Percentiles rank a stretch among this genome's conserved stretches.
phyloP scores from a whole-genome alignment of 1,284 basidiomycete species.

The Ganoderma meredithae region DNA sequence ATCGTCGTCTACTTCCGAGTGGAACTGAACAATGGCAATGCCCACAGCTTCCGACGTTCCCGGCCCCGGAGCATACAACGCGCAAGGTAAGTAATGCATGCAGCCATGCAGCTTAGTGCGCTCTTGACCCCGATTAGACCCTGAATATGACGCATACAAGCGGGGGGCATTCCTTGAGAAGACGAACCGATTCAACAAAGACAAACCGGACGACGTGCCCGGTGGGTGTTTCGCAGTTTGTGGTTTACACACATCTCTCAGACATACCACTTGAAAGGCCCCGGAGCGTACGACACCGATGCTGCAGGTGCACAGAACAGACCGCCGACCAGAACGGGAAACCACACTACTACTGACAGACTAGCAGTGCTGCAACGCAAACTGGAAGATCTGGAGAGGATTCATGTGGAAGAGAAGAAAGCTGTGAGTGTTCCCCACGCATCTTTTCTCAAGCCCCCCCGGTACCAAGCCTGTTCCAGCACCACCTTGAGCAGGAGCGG shows the following conservation, averaged over 20 bases:
- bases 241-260: slow-evolving; percentile 2
- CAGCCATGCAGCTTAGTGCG: neutral
- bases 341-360: slow-evolving; percentile 46
- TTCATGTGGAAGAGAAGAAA: slow-evolving; percentile 73
- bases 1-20: neutral
- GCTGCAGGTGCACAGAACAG: slow-evolving; percentile 22
- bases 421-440: slow-evolving; percentile 51
- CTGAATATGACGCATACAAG: slow-evolving; percentile 58
- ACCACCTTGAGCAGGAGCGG: slow-evolving; percentile 63
- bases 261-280: slow-evolving; percentile 39
- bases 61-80: slow-evolving; percentile 41
- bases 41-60: slow-evolving; percentile 38
- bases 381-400: slow-evolving; percentile 69
- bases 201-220: slow-evolving; percentile 49
- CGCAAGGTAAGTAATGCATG: slow-evolving; percentile 28
- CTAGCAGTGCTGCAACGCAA: slow-evolving; percentile 66
- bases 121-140: slow-evolving; percentile 39
- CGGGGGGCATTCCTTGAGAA: slow-evolving; percentile 64
- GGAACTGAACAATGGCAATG: neutral
- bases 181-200: slow-evolving; percentile 54
- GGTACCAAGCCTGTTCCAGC: slow-evolving; percentile 45
- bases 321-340: slow-evolving; percentile 23
- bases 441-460: neutral
- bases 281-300: slow-evolving; percentile 44
- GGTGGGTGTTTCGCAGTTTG: slow-evolving; percentile 42